These are phyloP conservation scores for Hanseniaspora clermontiae DNA, from an alignment of 805 yeast species.

Conservation along the genomic window DNA sequence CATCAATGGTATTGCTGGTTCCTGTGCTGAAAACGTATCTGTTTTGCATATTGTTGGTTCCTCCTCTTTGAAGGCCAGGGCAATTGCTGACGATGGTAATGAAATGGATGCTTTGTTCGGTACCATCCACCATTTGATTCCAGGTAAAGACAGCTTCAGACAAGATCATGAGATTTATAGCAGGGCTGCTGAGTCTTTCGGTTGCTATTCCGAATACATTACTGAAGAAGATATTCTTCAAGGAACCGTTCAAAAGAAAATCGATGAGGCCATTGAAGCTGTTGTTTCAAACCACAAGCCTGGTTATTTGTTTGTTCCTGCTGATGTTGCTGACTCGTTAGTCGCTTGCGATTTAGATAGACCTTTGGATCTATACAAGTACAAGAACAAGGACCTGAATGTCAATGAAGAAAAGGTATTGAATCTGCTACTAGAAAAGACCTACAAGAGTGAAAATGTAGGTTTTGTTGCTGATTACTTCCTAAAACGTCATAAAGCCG, in stretches of 20 bases:
- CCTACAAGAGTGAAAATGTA: slow-evolving; percentile 47
- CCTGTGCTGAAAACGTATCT: slow-evolving; percentile 71
- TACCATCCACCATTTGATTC: slow-evolving; percentile 51
- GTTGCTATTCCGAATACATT: slow-evolving; percentile 42
- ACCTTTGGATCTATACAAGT: slow-evolving; percentile 24
- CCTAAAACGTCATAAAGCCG: slow-evolving; percentile 41
- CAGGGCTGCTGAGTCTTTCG: slow-evolving; percentile 42
- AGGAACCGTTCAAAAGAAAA: slow-evolving; percentile 32
- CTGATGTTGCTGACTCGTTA: slow-evolving; percentile 46
- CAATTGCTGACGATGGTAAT: slow-evolving; percentile 55
- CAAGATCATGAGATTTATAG: slow-evolving; percentile 61
- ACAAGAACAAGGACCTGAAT: slow-evolving; percentile 22
- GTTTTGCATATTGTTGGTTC: slow-evolving; percentile 72
- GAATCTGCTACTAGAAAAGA: slow-evolving; percentile 33
- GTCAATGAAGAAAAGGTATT: slow-evolving; percentile 24
- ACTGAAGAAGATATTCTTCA: slow-evolving; percentile 28
- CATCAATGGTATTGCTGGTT: slow-evolving; percentile 68
- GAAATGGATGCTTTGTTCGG: slow-evolving; percentile 67
- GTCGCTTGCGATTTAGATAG: slow-evolving; percentile 29
- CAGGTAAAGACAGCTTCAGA: slow-evolving; percentile 31
- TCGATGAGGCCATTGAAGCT: slow-evolving; percentile 52
- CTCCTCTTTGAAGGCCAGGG: slow-evolving; percentile 26
- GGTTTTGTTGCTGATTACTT: slow-evolving; percentile 60
- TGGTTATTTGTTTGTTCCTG: slow-evolving; percentile 69
- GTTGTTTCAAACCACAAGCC: slow-evolving; percentile 56